These are phyloP conservation scores for Coemansia sp. DNA, from an alignment of 192 early-diverging fungal genomes.

Conservation along the genomic window DNA sequence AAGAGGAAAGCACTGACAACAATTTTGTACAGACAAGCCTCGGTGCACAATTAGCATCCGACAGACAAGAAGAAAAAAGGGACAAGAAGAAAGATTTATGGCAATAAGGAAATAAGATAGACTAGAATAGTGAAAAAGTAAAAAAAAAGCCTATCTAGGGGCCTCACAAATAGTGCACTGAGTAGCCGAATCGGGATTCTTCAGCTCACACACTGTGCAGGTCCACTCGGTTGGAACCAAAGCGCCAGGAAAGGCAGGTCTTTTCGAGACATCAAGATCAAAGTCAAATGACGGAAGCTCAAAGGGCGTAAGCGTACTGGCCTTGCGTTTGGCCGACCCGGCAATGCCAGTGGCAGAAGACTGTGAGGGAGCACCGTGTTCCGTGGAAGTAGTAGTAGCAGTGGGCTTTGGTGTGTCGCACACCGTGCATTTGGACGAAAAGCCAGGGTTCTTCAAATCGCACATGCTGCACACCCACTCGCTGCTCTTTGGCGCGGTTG, in stretches of 20 bases:
- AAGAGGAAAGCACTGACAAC: not conserved
- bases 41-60: not conserved
- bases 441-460: conserved; percentile 15
- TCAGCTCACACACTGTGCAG: conserved; percentile 25
- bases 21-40: not conserved
- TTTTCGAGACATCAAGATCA: conserved; percentile 31
- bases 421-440: conserved; percentile 18
- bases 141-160: conserved; percentile 1
- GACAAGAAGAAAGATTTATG: not conserved
- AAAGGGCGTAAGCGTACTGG: conserved; percentile 12
- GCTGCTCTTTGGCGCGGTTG: conserved; percentile 6
- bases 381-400: no score
- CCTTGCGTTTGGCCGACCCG: conserved; percentile 17
- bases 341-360: not conserved
- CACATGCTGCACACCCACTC: conserved; percentile 31
- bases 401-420: conserved; percentile 34
- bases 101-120: not conserved
- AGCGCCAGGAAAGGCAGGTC: conserved; percentile 12
- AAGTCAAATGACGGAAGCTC: conserved; percentile 36
- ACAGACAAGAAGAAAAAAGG: not conserved
- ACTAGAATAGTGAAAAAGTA: not conserved
- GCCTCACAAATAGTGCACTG: conserved; percentile 40
- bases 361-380: no score
- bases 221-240: conserved; percentile 20
- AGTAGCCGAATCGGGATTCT: conserved; percentile 7